Base-by-base conservation (phyloP, 805 yeast genomes). In the Pichia kluyveri region DNA sequence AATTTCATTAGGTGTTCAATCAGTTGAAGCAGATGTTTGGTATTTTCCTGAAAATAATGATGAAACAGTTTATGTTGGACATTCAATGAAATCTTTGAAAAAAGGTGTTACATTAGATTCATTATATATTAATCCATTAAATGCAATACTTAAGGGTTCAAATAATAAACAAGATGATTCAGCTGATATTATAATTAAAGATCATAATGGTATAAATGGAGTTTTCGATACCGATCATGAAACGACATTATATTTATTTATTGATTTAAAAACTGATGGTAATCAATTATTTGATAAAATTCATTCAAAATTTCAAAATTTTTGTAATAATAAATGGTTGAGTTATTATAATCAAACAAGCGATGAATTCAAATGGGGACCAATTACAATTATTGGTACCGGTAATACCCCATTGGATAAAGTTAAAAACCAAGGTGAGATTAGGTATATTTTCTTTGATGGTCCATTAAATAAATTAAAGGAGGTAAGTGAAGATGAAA, bases 241-340 rank as follows among this genome's bases (percentile, higher is more conserved):
- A 44, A 63, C 69, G n/a, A 76, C 86, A 2, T 61, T 82, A 18
- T 79, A 74, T 59, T 65, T 84, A 31, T 79, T 80, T 66, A 69
- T 84, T 55, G 91, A 85, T 61, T 69, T 81, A 55, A 82, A 82
- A 57, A 70, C 79, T 2, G 75, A 74, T 40, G 77, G 84, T n/a
- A 62, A 65, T 23, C 68, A 67, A 2, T 73, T 81, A 0, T 82
- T 76, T 60, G 61, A 65, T 1, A 60, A 67, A 19, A 63, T 85
- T 36, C 64, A 69, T 52, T 60, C 65, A 9, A 68, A 71, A 17
- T 68, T 83, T 38, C 61, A 69, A 44, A 71, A 75, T 6, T 69
- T 83, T 37, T 67, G 73, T 15, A 70, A 70, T 17, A 63, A 66
- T 26, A 72, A 69, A 3, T 83, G 74, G 58, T 60, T 85, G 39